These are phyloP conservation scores for Carallia pectinifolia DNA, from an alignment of 345 rosid genomes.

Conservation along the genomic window DNA sequence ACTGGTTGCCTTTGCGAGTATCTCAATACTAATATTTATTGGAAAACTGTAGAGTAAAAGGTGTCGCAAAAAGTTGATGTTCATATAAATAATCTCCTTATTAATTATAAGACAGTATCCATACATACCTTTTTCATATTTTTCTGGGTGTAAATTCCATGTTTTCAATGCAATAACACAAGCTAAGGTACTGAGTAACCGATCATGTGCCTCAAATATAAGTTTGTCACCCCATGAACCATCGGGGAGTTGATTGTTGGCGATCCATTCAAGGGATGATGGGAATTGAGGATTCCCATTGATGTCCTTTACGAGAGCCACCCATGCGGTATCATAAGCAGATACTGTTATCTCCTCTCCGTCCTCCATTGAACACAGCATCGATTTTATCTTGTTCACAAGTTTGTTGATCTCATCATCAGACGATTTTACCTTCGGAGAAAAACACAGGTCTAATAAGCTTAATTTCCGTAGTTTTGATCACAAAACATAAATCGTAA, in stretches of 20 bases:
- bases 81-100: too few relatives aligned
- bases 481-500: too few relatives aligned
- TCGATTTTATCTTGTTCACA: constrained; percentile 43
- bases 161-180: constrained; percentile 74
- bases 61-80: too few relatives aligned
- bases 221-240: constrained; percentile 88
- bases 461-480: too few relatives aligned
- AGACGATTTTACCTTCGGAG: background rate
- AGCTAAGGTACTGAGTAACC: constrained; percentile 78
- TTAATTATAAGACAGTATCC: too few relatives aligned
- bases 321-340: constrained; percentile 98
- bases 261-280: constrained; percentile 69
- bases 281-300: constrained; percentile 76
- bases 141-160: constrained; percentile 72
- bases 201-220: constrained; percentile 70
- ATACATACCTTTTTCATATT: constrained; percentile 55
- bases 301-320: constrained; percentile 64
- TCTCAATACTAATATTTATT: too few relatives aligned
- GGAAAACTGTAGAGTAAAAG: too few relatives aligned
- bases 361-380: constrained; percentile 20
- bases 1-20: too few relatives aligned
- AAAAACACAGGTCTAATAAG: too few relatives aligned
- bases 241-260: constrained; percentile 66
- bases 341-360: constrained; percentile 61
- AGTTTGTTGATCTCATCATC: constrained; percentile 38